A percentile compares a stretch with the other conserved stretches of the same genome.
phyloP scores from a whole-genome alignment of 2,329 filamentous ascomycete genomes.

The Colletotrichum australisinense region DNA sequence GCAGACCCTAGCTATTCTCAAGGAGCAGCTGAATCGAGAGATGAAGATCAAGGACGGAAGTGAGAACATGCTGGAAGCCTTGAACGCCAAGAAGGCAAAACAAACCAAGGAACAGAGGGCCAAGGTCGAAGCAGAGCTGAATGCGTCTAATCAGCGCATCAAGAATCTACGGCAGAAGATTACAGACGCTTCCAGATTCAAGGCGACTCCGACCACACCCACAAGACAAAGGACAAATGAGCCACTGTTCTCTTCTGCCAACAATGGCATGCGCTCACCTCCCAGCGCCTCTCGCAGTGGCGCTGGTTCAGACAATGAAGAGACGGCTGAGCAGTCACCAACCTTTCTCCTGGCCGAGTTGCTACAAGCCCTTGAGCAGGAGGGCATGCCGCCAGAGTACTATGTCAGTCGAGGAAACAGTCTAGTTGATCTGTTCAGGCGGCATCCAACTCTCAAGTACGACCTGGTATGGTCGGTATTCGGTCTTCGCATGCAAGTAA shows the following conservation, averaged over 20 bases:
- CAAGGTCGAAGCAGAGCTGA: conserved; percentile 88
- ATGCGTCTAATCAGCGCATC: conserved; percentile 82
- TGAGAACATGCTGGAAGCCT: conserved; percentile 95
- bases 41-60: conserved; percentile 98
- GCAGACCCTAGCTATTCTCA: conserved; percentile 78
- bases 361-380: conserved; percentile 87
- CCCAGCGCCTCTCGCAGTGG: conserved; percentile 65
- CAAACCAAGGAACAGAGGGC: conserved; percentile 88
- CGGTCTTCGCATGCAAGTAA: conserved; percentile 90
- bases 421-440: conserved; percentile 95
- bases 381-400: conserved; percentile 91
- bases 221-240: conserved; percentile 64
- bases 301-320: conserved; percentile 72
- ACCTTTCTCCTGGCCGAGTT: conserved; percentile 92
- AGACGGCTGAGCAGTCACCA: conserved; percentile 80
- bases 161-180: conserved; percentile 71
- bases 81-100: conserved; percentile 95
- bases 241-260: conserved; percentile 51
- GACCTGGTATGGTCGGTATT: conserved; percentile 97
- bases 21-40: conserved; percentile 91
- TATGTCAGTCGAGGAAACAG: conserved; percentile 94
- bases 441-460: conserved; percentile 93
- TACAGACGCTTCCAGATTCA: conserved; percentile 66
- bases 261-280: conserved; percentile 65
- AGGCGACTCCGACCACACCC: conserved; percentile 60